Conservation (phyloP, 345 rosid genomes). For the Conringia planisiliqua region DNA sequence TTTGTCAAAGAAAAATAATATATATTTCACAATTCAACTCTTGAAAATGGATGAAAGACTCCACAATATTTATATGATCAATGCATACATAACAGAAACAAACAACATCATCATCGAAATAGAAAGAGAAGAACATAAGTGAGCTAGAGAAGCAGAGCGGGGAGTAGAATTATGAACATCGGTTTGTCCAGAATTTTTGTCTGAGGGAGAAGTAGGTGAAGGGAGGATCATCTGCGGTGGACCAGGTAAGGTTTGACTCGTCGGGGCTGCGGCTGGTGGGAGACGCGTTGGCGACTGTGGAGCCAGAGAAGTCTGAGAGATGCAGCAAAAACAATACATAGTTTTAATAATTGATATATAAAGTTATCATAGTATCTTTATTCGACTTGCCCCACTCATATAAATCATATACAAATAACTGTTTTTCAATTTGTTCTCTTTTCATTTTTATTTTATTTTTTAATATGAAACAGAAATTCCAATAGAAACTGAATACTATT, state of each 20-base stretch:
- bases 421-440: not conserved
- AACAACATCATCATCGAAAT: conserved; percentile 17
- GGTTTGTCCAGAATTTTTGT: conserved; percentile 34
- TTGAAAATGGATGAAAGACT: not conserved
- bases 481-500: not conserved
- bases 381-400: not conserved
- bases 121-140: conserved; percentile 19
- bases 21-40: not conserved
- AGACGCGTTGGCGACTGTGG: conserved; percentile 17
- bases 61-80: conserved; percentile 3
- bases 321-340: not conserved
- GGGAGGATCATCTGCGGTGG: conserved; percentile 33
- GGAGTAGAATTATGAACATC: conserved; percentile 34
- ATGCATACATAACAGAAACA: conserved; percentile 21
- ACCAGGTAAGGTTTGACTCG: conserved; percentile 31
- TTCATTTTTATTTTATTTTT: not conserved
- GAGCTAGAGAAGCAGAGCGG: conserved; percentile 29
- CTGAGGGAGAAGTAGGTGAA: conserved; percentile 29
- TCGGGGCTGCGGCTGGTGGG: conserved; percentile 29
- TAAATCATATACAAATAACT: not conserved
- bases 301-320: conserved; percentile 11
- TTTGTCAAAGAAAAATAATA: not conserved
- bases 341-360: not conserved
- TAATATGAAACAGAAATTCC: not conserved
- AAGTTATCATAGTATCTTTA: not conserved